Evolutionary conservation across 495 filamentous ascomycete species (phyloP).

Genomic region (Tuber brumale): DNA sequence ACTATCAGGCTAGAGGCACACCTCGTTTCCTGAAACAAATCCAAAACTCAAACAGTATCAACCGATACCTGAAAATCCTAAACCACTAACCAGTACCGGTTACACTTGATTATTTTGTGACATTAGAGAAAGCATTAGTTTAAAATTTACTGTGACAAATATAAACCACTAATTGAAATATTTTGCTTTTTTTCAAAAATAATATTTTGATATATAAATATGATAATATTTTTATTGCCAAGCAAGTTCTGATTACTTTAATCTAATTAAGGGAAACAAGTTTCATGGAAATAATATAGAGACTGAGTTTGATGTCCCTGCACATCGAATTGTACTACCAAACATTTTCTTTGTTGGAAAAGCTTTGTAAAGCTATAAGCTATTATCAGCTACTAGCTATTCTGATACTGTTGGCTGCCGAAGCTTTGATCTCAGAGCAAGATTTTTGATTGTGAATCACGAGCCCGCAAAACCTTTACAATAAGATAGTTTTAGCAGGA

Average conservation of each 20-base stretch:
- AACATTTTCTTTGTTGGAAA: background rate
- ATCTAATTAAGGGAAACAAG: background rate
- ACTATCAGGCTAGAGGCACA: too few relatives aligned
- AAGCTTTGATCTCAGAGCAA: conserved; percentile 2
- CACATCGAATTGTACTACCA: background rate
- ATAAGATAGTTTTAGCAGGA: conserved; percentile 2
- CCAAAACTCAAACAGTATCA: too few relatives aligned
- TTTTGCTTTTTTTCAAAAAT: background rate
- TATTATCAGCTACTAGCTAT: background rate
- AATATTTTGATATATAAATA: too few relatives aligned
- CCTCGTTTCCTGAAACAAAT: too few relatives aligned
- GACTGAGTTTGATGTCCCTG: background rate
- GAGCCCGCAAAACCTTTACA: background rate
- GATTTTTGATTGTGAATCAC: background rate
- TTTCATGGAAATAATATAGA: background rate
- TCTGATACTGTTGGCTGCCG: background rate
- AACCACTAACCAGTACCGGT: too few relatives aligned
- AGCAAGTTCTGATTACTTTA: too few relatives aligned
- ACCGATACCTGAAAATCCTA: too few relatives aligned
- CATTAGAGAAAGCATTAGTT: background rate
- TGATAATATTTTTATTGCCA: too few relatives aligned
- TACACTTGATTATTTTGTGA: background rate
- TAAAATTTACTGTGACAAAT: background rate
- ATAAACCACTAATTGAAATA: background rate
- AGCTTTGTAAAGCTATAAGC: background rate